These are phyloP conservation scores for Apiotrichum akiyoshidainum DNA, from an alignment of 1,284 basidiomycete species.

Conservation along the genomic window DNA sequence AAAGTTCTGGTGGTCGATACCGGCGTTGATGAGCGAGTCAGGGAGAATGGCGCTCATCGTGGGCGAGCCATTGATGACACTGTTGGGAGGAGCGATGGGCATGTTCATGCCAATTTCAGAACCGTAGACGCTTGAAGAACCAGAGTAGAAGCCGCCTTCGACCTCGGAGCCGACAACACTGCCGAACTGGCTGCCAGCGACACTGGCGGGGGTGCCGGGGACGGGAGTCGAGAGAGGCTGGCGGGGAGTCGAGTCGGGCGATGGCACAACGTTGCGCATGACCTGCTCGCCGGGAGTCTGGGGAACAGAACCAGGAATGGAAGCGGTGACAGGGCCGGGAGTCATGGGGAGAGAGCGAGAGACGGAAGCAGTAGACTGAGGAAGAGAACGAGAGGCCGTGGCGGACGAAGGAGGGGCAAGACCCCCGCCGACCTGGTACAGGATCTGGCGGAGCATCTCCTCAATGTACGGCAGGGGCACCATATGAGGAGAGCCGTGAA, in stretches of 20 bases:
- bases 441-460: conserved; percentile 37
- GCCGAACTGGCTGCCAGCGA: neutral
- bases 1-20: conserved; percentile 31
- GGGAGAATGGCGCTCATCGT: conserved; percentile 19
- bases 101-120: conserved; percentile 12
- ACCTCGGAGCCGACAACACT: neutral
- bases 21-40: conserved; percentile 32
- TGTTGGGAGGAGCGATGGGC: conserved; percentile 36
- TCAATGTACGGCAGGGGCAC: conserved; percentile 32
- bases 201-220: neutral
- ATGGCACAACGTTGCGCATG: neutral
- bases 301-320: neutral
- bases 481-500: conserved; percentile 12
- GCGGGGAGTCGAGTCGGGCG: neutral
- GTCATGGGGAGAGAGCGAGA: neutral
- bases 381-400: neutral
- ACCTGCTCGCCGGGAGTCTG: neutral
- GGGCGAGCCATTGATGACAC: conserved; percentile 6
- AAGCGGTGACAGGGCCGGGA: neutral
- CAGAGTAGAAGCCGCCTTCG: conserved; percentile 36
- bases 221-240: neutral
- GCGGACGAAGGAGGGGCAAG: neutral
- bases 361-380: neutral
- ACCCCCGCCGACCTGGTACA: conserved; percentile 14
- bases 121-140: conserved; percentile 28